These are phyloP conservation scores for Fusarium circinatum DNA, from an alignment of 2,329 filamentous ascomycete genomes.

Conservation along the genomic window DNA sequence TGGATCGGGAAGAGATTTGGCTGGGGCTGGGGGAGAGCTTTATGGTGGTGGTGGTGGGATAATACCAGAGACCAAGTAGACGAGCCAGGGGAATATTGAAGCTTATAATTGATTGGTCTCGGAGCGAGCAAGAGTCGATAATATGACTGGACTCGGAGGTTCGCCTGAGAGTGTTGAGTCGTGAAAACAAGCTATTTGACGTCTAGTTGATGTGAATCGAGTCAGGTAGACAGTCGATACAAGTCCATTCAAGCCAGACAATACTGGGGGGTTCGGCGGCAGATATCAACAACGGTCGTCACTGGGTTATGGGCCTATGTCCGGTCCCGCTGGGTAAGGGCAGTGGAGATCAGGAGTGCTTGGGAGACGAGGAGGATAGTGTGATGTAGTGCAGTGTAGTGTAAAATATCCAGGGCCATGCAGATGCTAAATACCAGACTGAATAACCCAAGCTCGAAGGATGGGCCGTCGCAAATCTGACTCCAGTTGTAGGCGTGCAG, in stretches of 20 bases:
- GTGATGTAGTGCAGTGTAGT: slow-evolving; percentile 14
- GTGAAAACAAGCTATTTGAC: slow-evolving; percentile 8
- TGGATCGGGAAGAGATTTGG: slow-evolving; percentile 36
- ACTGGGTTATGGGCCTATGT: slow-evolving; percentile 13
- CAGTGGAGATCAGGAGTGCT: slow-evolving; percentile 28
- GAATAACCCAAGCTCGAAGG: slow-evolving; percentile 9
- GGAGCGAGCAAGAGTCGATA: not conserved
- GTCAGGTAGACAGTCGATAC: slow-evolving; percentile 25
- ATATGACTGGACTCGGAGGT: slow-evolving; percentile 8
- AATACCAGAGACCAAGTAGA: slow-evolving; percentile 11
- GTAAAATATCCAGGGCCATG: slow-evolving; percentile 23
- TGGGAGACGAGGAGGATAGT: not conserved
- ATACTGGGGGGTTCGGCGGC: slow-evolving; percentile 22
- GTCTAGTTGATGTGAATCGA: slow-evolving; percentile 28
- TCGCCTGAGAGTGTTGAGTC: slow-evolving; percentile 14
- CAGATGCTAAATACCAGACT: slow-evolving; percentile 36
- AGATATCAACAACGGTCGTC: slow-evolving; percentile 32
- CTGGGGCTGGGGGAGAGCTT: slow-evolving; percentile 23
- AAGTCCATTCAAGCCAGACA: slow-evolving; percentile 13
- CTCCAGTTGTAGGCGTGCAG: slow-evolving; percentile 41
- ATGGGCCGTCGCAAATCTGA: slow-evolving; percentile 38
- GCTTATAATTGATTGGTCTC: slow-evolving; percentile 2
- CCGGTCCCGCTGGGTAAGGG: slow-evolving; percentile 32
- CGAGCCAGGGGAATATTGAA: slow-evolving; percentile 9
- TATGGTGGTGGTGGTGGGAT: slow-evolving; percentile 5